phyloP scores from a whole-genome alignment of 306 rosid species.

The Leucaena leucocephala region DNA sequence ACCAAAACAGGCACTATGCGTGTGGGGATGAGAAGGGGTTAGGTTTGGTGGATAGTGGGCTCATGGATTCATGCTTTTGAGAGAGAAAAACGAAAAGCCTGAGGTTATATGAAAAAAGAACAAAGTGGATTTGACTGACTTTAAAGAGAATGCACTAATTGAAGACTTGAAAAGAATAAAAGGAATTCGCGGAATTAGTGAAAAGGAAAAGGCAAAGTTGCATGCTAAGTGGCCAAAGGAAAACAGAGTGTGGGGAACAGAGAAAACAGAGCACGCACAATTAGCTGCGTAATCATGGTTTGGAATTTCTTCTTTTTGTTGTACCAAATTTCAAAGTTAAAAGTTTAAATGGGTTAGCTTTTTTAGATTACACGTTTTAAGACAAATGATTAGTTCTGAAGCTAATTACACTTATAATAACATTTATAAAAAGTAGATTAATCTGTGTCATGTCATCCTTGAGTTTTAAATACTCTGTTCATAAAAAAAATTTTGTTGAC shows the following conservation, averaged over 20 bases:
- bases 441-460: not conserved
- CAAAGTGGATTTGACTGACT: conserved; percentile 49
- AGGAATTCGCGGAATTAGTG: not conserved
- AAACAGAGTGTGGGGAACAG: conserved; percentile 20
- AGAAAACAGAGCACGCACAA: conserved; percentile 30
- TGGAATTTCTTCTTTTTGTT: not conserved
- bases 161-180: not conserved
- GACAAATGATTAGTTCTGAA: not conserved
- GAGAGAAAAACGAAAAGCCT: not conserved
- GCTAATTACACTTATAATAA: not conserved
- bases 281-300: conserved; percentile 39
- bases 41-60: conserved; percentile 13
- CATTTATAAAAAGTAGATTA: not conserved
- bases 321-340: not conserved
- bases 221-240: conserved; percentile 21
- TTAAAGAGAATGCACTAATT: conserved; percentile 42
- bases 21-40: not conserved
- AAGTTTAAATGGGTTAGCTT: not conserved
- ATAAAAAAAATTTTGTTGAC: not conserved
- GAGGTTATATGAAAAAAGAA: conserved; percentile 28
- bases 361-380: not conserved
- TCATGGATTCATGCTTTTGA: conserved; percentile 39
- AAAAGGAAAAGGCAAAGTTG: conserved; percentile 46
- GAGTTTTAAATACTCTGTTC: not conserved
- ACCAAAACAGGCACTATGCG: too few species aligned